Evolutionary conservation across 257 asterid species (phyloP), one percentile per base, ranked within the genome.

Genomic region (Penstemon davidsonii): DNA sequence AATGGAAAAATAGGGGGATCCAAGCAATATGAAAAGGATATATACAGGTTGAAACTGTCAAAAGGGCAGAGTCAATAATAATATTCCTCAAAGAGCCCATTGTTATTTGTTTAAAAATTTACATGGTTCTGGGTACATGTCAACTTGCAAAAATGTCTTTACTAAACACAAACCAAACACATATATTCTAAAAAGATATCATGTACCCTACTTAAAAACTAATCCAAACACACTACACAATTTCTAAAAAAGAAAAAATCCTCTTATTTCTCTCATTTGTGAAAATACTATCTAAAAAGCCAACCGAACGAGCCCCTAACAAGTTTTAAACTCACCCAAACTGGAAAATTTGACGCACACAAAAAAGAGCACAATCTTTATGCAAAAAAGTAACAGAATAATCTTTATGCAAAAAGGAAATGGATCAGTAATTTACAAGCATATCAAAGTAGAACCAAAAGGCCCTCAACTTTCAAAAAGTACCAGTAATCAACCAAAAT

Each of bases 381-480:
- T 9, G 12, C 52, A 46, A 46, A 7, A 4, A 0, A 46, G 12
- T 7, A 3, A 38, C 1, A 38, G 13, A 65, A 62, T 25, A 19
- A 53, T n/a, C 52, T 54, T 61, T 51, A 12, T n/a, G 19, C 38
- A 37, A 68, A 67, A 52, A 50, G 64, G 51, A 6, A 42, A 42
- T 44, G 33, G 18, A 9, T 0, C 5, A 3, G 15, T 49, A 49
- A 5, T 54, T 68, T 47, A 50, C 25, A 55, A 38, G 63, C 5
- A 55, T 9, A 58, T 15, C 19, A 51, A 50, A 46, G 73, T 54
- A 15, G 62, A 72, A 68, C 66, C 41, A 61, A 51, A 74, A 79
- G 84, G 61, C 49, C 33, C 72, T 67, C 75, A 73, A 51, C 84
- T 80, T 80, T 80, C 15, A 8, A 40, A 36, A 5, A 64, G 36